Evolutionary conservation across 2,329 filamentous ascomycete species (phyloP).

Genomic region (Ophiostoma fasciatum): DNA sequence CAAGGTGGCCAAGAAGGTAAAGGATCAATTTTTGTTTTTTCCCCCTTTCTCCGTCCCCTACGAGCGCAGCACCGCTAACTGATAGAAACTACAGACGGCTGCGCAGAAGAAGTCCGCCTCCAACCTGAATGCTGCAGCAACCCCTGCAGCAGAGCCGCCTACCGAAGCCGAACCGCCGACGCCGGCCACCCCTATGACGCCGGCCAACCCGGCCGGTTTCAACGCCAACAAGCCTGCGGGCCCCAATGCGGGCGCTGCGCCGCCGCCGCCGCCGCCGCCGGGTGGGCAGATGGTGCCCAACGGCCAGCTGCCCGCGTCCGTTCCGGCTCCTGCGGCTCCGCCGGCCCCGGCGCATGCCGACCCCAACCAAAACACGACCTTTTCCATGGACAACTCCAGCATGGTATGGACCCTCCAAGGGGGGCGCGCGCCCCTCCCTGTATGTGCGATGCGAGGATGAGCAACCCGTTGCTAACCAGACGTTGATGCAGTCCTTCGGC

Average conservation of each 20-base stretch:
- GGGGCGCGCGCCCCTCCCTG: too few relatives aligned
- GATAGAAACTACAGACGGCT: conserved; percentile 26
- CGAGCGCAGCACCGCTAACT: too few relatives aligned
- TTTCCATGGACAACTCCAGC: conserved; percentile 27
- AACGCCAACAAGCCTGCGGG: conserved; percentile 22
- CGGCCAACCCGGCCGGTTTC: conserved; percentile 37
- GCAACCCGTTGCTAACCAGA: too few relatives aligned
- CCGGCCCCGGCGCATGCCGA: conserved; percentile 32
- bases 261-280: too few relatives aligned
- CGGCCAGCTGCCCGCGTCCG: conserved; percentile 27
- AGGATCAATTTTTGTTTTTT: conserved; percentile 8
- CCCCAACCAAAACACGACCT: conserved; percentile 26
- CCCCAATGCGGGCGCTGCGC: conserved; percentile 23
- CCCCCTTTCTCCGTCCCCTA: too few relatives aligned
- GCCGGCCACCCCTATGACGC: conserved; percentile 50
- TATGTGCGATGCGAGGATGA: too few relatives aligned
- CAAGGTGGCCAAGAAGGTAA: conserved; percentile 54
- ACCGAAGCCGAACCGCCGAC: conserved; percentile 43
- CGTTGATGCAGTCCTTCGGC: conserved; percentile 23
- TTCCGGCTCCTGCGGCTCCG: conserved; percentile 28
- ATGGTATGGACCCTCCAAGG: too few relatives aligned
- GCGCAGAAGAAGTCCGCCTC: conserved; percentile 50
- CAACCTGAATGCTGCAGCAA: conserved; percentile 34
- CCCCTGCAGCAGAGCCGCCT: conserved; percentile 40
- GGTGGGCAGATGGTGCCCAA: conserved; percentile 22